Evolutionary conservation across 257 asterid species (phyloP).

Genomic region (Nicotiana obtusifolia): DNA sequence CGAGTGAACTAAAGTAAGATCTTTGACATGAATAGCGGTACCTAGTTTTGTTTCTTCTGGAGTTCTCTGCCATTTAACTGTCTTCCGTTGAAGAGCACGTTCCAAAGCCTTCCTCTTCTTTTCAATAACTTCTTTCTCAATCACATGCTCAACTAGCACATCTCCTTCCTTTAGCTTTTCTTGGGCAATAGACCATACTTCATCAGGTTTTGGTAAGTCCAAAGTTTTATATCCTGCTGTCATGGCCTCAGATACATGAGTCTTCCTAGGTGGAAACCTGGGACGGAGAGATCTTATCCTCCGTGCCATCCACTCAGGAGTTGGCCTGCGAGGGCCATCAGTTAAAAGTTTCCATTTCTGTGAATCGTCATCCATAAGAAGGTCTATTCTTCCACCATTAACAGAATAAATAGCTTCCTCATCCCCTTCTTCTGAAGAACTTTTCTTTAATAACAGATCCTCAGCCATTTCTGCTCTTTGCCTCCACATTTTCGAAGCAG

Average conservation of each 20-base stretch:
- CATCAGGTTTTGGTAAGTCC: slow-evolving; percentile 35
- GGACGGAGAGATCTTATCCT: slow-evolving; percentile 29
- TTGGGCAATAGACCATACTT: slow-evolving; percentile 38
- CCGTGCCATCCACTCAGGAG: slow-evolving; percentile 40
- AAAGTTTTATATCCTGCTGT: slow-evolving; percentile 24
- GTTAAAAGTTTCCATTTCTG: slow-evolving; percentile 37
- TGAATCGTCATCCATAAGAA: slow-evolving; percentile 31
- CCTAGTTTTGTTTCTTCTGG: slow-evolving; percentile 40
- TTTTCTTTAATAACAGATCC: slow-evolving; percentile 18
- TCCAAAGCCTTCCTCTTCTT: slow-evolving; percentile 39
- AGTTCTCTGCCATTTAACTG: slow-evolving; percentile 37
- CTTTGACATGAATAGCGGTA: slow-evolving; percentile 8
- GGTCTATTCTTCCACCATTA: slow-evolving; percentile 36
- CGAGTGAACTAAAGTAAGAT: neutral
- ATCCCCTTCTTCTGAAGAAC: slow-evolving; percentile 10
- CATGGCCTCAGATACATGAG: slow-evolving; percentile 21
- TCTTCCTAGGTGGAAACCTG: slow-evolving; percentile 40
- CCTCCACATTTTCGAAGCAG: slow-evolving; percentile 33
- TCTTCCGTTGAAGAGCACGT: slow-evolving; percentile 37
- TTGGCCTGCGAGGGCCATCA: slow-evolving; percentile 39
- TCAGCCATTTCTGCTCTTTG: slow-evolving; percentile 32
- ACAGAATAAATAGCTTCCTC: slow-evolving; percentile 25
- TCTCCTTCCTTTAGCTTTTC: slow-evolving; percentile 36
- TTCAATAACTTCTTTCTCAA: slow-evolving; percentile 40
- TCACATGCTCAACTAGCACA: slow-evolving; percentile 34